A percentile compares a stretch with the other conserved stretches of the same genome.
Evolutionary conservation across 208 protist species (phyloP).

Genomic region (Acanthamoeba lenticulata): DNA sequence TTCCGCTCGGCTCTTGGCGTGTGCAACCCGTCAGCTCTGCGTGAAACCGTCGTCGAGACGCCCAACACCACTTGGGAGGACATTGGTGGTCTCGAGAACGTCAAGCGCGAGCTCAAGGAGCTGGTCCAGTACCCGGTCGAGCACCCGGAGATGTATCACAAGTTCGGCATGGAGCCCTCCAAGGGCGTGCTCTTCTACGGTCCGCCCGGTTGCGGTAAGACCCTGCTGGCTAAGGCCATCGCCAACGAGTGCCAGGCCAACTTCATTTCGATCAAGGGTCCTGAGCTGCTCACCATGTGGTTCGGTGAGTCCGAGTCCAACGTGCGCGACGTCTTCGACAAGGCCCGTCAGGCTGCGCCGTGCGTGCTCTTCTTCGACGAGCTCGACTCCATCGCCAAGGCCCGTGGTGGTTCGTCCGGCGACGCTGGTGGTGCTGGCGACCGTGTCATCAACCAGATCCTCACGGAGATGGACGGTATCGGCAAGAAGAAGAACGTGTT

Average conservation of each 20-base stretch:
- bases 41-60: constrained; percentile 99
- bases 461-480: constrained; percentile 99
- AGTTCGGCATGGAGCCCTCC: constrained; percentile 99
- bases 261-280: constrained; percentile 99
- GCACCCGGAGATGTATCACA: constrained; percentile 99
- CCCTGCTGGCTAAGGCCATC: constrained; percentile 96
- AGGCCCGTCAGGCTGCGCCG: constrained; percentile 98
- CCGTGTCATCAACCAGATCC: constrained; percentile 99
- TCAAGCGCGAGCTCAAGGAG: constrained; percentile 99
- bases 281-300: constrained; percentile 99
- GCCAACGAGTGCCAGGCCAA: constrained; percentile 99
- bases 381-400: constrained; percentile 99
- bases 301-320: constrained; percentile 99
- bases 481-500: constrained; percentile 99
- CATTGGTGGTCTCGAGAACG: constrained; percentile 98
- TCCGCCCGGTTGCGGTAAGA: constrained; percentile 99
- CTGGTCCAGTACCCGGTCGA: constrained; percentile 99
- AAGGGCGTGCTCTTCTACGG: constrained; percentile 96
- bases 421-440: constrained; percentile 98
- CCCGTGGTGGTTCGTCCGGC: constrained; percentile 93
- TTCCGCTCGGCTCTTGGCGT: constrained; percentile 96
- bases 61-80: constrained; percentile 99
- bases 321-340: constrained; percentile 99
- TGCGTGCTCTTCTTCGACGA: constrained; percentile 99
- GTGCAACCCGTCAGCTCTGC: constrained; percentile 98